A percentile compares a stretch with the other conserved stretches of the same genome.
Evolutionary conservation across 345 rosid genomes (phyloP).

Genomic region (Hibiscus syriacus): DNA sequence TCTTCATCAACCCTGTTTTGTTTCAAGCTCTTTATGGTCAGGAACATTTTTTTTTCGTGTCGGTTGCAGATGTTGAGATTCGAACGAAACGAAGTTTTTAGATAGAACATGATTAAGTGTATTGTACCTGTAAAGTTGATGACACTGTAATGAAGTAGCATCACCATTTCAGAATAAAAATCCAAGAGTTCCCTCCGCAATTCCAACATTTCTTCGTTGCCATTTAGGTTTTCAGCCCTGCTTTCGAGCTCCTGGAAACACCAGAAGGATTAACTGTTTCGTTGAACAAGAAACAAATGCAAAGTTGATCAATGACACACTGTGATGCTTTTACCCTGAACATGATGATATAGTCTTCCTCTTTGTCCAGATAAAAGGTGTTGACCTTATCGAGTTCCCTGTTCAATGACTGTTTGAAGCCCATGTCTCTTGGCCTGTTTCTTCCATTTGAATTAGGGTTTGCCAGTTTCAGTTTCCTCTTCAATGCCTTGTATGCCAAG

Average conservation of each 20-base stretch:
- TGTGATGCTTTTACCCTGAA: slow-evolving; percentile 20
- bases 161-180: slow-evolving; percentile 38
- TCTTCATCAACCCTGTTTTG: slow-evolving; percentile 32
- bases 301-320: not conserved
- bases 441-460: no score
- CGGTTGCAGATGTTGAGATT: not conserved
- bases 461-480: slow-evolving; percentile 33
- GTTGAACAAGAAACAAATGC: not conserved
- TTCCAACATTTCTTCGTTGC: slow-evolving; percentile 14
- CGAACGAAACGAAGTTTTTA: not conserved
- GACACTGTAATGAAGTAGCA: slow-evolving; percentile 31
- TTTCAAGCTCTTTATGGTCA: no score
- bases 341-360: slow-evolving; percentile 36
- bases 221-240: slow-evolving; percentile 21
- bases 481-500: slow-evolving; percentile 33
- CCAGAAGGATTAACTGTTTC: not conserved
- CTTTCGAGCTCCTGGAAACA: slow-evolving; percentile 29
- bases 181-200: slow-evolving; percentile 22
- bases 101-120: no score
- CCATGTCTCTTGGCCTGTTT: slow-evolving; percentile 10
- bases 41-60: not conserved
- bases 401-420: slow-evolving; percentile 24
- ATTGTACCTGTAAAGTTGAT: slow-evolving; percentile 32
- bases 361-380: slow-evolving; percentile 32
- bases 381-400: slow-evolving; percentile 31